Conservation (phyloP, 129 eudicot species). For the Centrapalus pauciflorus region DNA sequence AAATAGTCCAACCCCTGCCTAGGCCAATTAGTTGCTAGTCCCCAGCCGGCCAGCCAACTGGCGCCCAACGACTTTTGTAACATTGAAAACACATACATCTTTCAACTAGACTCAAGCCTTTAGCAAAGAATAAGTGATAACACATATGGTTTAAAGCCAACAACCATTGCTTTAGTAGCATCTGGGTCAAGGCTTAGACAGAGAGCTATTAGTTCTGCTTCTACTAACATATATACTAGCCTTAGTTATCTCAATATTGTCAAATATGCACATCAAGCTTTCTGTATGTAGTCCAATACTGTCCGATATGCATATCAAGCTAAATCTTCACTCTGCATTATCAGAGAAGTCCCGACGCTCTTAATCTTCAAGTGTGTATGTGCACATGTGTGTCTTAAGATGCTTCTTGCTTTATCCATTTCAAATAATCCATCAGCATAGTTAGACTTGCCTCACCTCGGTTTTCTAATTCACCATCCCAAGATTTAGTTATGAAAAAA, state of each 20-base stretch:
- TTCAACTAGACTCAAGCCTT: background rate
- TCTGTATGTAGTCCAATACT: too few relatives aligned
- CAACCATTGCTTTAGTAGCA: background rate
- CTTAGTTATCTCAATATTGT: background rate
- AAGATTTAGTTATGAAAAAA: too few relatives aligned
- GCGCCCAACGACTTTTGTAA: too few relatives aligned
- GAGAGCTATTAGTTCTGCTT: background rate
- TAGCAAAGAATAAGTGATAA: constrained; percentile 3
- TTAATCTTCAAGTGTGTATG: background rate
- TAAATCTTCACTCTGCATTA: background rate
- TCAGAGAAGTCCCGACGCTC: background rate
- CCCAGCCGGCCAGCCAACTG: too few relatives aligned
- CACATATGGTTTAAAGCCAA: background rate
- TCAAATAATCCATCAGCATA: background rate
- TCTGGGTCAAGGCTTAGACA: background rate
- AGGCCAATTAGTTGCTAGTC: too few relatives aligned
- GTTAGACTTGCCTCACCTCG: background rate
- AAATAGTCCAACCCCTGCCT: too few relatives aligned
- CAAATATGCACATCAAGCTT: background rate
- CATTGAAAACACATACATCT: too few relatives aligned
- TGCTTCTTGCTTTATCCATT: background rate
- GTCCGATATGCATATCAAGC: too few relatives aligned
- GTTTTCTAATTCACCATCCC: too few relatives aligned
- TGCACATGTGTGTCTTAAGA: background rate
- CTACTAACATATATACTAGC: background rate